Evolutionary conservation across 805 yeast genomes (phyloP), one percentile per base, ranked within the genome.

Genomic region (Diddensiella caesifluorescens): DNA sequence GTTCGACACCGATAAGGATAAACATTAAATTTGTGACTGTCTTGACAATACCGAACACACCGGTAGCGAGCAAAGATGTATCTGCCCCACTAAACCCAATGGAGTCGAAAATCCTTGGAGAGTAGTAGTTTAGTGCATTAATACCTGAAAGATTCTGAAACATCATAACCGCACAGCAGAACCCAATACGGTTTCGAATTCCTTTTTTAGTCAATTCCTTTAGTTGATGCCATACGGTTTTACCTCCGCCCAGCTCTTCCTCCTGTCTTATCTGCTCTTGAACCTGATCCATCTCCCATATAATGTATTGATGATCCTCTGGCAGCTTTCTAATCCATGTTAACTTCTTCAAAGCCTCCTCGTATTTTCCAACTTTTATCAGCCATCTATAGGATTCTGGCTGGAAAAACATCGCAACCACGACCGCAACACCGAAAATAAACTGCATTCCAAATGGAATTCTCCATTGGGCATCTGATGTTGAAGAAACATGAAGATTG

Each of bases 381-480:
- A 73, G 79, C 61, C 70, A 87, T 44, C 95, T 68, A 0, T 95
- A 95, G 31, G 87, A 75, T 58, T 87, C 95, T 0, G 95, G 95
- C 13, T 87, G 62, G 30, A 75, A 70, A 30, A 75, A 56, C 18
- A 44, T 16, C 4, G 37, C 22, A 22, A 68, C 65, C 19, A 22
- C 65, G 19, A 37, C 81, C 77, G 81, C 56, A 42, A 45, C 13
- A 6, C 51, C 44, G 27, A 49, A 51, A 12, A 49, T 33, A 12
- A 43, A 27, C 36, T 51, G 55, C 34, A 51, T 30, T 16, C 51
- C 53, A 12, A 49, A 31, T 18, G 55, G 54, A 33, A 50, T 34
- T 22, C 48, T 41, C 51, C 53, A 51, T 22, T 42, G 45, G 4
- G 45, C 37, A 23, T 42, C 23, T 4, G 43, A 27, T n/a, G 21